These are phyloP conservation scores for Fraxinus dipetala DNA, from an alignment of 305 asterid species.

Conservation along the genomic window DNA sequence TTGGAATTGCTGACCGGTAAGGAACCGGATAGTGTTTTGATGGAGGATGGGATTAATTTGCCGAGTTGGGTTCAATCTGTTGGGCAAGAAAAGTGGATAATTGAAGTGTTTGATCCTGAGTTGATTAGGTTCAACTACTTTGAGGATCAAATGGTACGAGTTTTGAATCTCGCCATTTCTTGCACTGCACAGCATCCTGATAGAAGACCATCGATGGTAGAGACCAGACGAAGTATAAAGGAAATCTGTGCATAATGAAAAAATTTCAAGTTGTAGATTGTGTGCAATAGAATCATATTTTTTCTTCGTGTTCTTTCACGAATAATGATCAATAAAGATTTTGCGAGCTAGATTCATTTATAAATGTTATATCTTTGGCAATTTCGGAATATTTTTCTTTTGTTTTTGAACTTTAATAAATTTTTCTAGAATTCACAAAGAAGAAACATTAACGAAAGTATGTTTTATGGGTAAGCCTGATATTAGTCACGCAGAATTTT, in stretches of 20 bases:
- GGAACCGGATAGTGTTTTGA: slow-evolving; percentile 27
- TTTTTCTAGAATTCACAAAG: background rate
- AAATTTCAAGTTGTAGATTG: background rate
- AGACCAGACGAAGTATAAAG: slow-evolving; percentile 28
- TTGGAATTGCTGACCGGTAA: slow-evolving; percentile 51
- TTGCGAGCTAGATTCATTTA: background rate
- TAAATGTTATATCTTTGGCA: background rate
- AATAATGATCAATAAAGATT: background rate
- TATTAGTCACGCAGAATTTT: background rate
- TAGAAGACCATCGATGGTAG: slow-evolving; percentile 44
- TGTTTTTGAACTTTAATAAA: background rate
- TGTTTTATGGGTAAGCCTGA: background rate
- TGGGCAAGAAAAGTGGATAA: slow-evolving; percentile 32
- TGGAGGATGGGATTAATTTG: slow-evolving; percentile 43
- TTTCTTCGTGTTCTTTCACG: background rate
- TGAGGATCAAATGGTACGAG: slow-evolving; percentile 40
- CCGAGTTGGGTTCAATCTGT: slow-evolving; percentile 48
- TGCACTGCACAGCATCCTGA: slow-evolving; percentile 42
- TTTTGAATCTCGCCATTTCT: slow-evolving; percentile 46
- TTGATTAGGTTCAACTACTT: slow-evolving; percentile 23
- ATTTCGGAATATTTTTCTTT: background rate
- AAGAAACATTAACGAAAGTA: background rate
- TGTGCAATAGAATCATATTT: background rate
- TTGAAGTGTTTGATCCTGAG: slow-evolving; percentile 42
- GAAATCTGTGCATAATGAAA: slow-evolving; percentile 21